Percentiles rank a stretch among this genome's conserved stretches.
Evolutionary conservation across 2,329 filamentous ascomycete species (phyloP).

Genomic region (Scytalidium sp.): DNA sequence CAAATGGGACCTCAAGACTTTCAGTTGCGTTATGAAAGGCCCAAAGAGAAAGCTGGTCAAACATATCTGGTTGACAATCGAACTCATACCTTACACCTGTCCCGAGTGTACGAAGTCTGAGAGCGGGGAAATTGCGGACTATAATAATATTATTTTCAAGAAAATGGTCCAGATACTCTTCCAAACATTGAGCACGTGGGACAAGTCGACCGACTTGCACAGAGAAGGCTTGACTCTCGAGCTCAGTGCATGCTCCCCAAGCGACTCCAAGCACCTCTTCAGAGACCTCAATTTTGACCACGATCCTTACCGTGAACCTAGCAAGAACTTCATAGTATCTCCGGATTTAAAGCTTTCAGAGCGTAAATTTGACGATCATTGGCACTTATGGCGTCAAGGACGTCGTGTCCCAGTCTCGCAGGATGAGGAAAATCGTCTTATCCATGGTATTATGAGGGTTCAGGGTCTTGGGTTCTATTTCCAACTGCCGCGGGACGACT

Average conservation of each 20-base stretch:
- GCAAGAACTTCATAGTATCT: not conserved
- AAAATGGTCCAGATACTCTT: not conserved
- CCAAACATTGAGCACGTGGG: not conserved
- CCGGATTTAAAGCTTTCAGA: not conserved
- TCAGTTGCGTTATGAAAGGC: not conserved
- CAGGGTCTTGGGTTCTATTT: not conserved
- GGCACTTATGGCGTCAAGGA: slow-evolving; percentile 14
- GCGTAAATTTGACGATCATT: slow-evolving; percentile 12
- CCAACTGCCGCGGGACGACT: not conserved
- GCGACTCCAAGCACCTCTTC: slow-evolving; percentile 15
- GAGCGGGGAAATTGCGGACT: not conserved
- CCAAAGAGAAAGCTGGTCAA: slow-evolving; percentile 4
- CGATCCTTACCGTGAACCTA: slow-evolving; percentile 12
- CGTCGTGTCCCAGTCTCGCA: slow-evolving; percentile 7
- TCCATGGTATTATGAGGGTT: slow-evolving; percentile 9
- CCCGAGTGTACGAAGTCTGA: slow-evolving; percentile 7
- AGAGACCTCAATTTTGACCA: slow-evolving; percentile 15
- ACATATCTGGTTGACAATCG: slow-evolving; percentile 17
- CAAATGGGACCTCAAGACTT: not conserved
- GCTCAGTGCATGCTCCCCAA: slow-evolving; percentile 16
- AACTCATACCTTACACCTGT: slow-evolving; percentile 15
- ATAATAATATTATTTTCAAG: not conserved
- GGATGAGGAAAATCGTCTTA: slow-evolving; percentile 15
- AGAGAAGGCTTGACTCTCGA: slow-evolving; percentile 13
- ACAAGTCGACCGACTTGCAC: not conserved